Base-by-base conservation (phyloP, 2,329 filamentous ascomycete species). In the Paraphaeosphaeria minitans region DNA sequence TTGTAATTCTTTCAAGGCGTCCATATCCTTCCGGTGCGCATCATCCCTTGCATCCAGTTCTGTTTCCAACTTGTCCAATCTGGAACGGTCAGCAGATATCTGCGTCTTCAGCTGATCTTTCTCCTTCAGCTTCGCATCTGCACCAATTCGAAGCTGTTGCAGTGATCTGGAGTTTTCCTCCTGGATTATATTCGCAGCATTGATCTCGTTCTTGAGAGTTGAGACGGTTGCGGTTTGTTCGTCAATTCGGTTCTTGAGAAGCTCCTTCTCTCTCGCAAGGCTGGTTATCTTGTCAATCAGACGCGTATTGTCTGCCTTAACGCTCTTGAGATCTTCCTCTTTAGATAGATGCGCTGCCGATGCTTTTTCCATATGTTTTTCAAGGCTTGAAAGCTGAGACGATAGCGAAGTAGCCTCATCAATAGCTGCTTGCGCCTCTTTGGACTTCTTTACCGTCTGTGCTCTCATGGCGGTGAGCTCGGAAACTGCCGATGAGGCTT, bases 41-140 rank as follows among this genome's bases (percentile, higher is more conserved):
- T 63, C 52, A 4, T 53, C 13, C 22, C 51, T 24, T 10, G 27
- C 8, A 12, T 69, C 53, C 13, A 53, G 13, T 21, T 72, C 59
- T n/a, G 60, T 57, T 6, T 57, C 55, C 27, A 69, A 42, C 2
- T 14, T 47, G 3, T 64, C 56, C 4, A 67, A 56, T 2, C 35
- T 48, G 12, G 56, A 56, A 4, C 60, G 39, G 4, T 67, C 53
- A 27, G 62, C 60, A 4, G 51, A 41, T 5, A 66, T 6, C 27
- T 69, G 57, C 29, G 45, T 13, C 31, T 64, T 53, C 21, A 60
- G 31, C 19, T 60, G 42, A 9, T 59, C 53, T 6, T 51, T 21
- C 3, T 65, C 51, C 24, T 55, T 57, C 13, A 50, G 42, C 2
- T 69, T 31, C 0, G 31, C 37, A 10, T 31, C 39, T 24, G 24